phyloP scores from a whole-genome alignment of 1,284 basidiomycete species.

The Papiliotrema nemorosa region DNA sequence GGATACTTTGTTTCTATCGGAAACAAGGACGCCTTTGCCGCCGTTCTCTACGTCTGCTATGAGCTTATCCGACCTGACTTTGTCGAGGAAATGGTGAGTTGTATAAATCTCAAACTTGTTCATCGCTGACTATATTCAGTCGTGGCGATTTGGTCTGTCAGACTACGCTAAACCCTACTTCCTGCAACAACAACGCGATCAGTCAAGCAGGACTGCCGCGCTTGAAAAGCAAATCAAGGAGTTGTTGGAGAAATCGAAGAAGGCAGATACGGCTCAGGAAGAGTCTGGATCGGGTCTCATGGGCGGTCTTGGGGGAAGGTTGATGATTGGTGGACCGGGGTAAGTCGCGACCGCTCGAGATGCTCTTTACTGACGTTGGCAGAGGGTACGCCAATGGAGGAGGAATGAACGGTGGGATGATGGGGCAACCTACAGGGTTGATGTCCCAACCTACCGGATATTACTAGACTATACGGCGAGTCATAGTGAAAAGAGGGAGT shows the following conservation, averaged over 20 bases:
- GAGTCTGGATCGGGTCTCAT: slow-evolving; percentile 26
- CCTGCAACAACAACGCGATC: slow-evolving; percentile 73
- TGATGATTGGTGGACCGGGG: slow-evolving; percentile 48
- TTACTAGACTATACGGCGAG: too few species aligned
- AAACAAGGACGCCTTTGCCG: slow-evolving; percentile 96
- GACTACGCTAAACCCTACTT: slow-evolving; percentile 96
- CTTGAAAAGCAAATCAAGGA: slow-evolving; percentile 49
- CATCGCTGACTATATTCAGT: slow-evolving; percentile 37
- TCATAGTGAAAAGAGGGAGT: too few species aligned
- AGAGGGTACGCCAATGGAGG: slow-evolving; percentile 25
- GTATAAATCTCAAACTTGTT: not conserved
- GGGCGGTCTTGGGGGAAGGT: slow-evolving; percentile 45
- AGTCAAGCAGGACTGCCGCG: slow-evolving; percentile 33
- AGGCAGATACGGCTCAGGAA: slow-evolving; percentile 28
- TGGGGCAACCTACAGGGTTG: slow-evolving; percentile 23
- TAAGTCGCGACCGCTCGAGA: slow-evolving; percentile 12
- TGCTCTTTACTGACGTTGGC: slow-evolving; percentile 4
- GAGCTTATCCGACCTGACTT: slow-evolving; percentile 87
- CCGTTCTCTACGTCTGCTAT: slow-evolving; percentile 85
- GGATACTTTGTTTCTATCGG: slow-evolving; percentile 95
- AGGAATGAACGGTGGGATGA: slow-evolving; percentile 21
- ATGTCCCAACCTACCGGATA: slow-evolving; percentile 48
- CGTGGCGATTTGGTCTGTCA: slow-evolving; percentile 90
- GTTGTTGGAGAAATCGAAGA: slow-evolving; percentile 40
- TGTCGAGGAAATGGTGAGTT: slow-evolving; percentile 71